Evolutionary conservation across 257 asterid species (phyloP).

Genomic region (Cruciata laevipes): DNA sequence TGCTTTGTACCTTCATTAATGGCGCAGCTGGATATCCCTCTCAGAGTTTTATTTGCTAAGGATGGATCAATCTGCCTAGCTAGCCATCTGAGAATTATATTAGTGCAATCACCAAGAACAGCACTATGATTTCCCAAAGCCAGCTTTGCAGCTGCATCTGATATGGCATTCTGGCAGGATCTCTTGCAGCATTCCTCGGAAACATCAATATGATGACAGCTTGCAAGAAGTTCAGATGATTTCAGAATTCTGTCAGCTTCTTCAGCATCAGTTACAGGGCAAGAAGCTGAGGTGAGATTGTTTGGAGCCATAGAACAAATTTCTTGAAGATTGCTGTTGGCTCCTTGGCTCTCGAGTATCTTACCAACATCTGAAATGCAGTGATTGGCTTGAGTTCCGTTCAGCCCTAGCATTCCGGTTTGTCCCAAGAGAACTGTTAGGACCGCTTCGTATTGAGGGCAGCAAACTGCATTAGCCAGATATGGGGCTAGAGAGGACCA

Average conservation of each 20-base stretch:
- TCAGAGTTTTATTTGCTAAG: slow-evolving; percentile 24
- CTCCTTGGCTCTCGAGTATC: slow-evolving; percentile 30
- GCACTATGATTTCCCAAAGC: slow-evolving; percentile 14
- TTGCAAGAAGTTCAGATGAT: slow-evolving; percentile 16
- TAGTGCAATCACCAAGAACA: slow-evolving; percentile 20
- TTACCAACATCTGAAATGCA: slow-evolving; percentile 33
- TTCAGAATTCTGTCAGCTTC: slow-evolving; percentile 21
- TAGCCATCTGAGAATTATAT: slow-evolving; percentile 27
- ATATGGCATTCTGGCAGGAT: slow-evolving; percentile 31
- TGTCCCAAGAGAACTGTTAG: slow-evolving; percentile 29
- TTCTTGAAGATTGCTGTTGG: slow-evolving; percentile 22
- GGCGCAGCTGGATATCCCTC: slow-evolving; percentile 29
- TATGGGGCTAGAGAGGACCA: slow-evolving; percentile 35
- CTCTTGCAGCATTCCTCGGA: slow-evolving; percentile 29
- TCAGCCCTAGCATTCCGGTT: slow-evolving; percentile 16
- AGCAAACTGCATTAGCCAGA: slow-evolving; percentile 27
- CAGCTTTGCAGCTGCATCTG: slow-evolving; percentile 24
- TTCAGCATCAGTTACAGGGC: slow-evolving; percentile 19
- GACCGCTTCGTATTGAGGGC: slow-evolving; percentile 31
- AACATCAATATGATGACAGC: slow-evolving; percentile 25
- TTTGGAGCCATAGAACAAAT: slow-evolving; percentile 24
- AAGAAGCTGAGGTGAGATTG: slow-evolving; percentile 23
- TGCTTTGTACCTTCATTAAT: slow-evolving; percentile 20
- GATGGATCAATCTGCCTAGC: slow-evolving; percentile 26
- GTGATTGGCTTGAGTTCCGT: slow-evolving; percentile 24